Base-by-base conservation (phyloP, 2,329 filamentous ascomycete species). In the Fusarium sp. region DNA sequence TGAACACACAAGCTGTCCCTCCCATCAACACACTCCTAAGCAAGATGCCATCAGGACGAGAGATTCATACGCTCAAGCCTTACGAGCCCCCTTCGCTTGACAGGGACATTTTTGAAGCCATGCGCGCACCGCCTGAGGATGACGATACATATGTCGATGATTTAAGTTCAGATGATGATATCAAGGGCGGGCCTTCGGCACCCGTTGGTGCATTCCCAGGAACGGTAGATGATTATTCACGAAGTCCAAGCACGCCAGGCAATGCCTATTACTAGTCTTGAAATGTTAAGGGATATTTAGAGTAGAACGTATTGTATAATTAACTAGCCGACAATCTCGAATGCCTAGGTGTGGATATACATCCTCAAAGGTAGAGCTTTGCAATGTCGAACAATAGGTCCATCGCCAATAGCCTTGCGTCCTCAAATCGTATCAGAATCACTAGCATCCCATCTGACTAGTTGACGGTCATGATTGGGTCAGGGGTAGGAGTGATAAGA, bases 31-130 rank as follows among this genome's bases (percentile, higher is more conserved):
- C 92, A 1, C 83, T 98, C 13, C 81, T 97, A 7, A 88, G 92
- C 10, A 91, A 89, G 67, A 92, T 98, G 83, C 95, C 96, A 0
- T 95, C 93, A 2, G 95, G 95, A 3, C 89, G 95, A 69, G 95
- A 98, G 76, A 94, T 97, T 57, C 92, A 97, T 71, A 87, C 85
- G 0, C 83, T 93, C 38, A 91, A 91, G 75, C 85, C 89, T 2
- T 98, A 90, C 74, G 84, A 87, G 10, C 87, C 89, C 1, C 92
- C 92, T 0, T 79, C 82, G 3, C 81, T 98, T 14, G 92, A 92
- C 45, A 84, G 86, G 14, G 87, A 90, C 32, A 83, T 88, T 0
- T 82, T 98, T 14, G 88, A 91, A 54, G 82, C 83, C 4, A 90
- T 91, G 88, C 84, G 87, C 7, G 78, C 77, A 7, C 76, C 77